phyloP scores from a whole-genome alignment of 129 eudicot species.

The Centella asiatica region DNA sequence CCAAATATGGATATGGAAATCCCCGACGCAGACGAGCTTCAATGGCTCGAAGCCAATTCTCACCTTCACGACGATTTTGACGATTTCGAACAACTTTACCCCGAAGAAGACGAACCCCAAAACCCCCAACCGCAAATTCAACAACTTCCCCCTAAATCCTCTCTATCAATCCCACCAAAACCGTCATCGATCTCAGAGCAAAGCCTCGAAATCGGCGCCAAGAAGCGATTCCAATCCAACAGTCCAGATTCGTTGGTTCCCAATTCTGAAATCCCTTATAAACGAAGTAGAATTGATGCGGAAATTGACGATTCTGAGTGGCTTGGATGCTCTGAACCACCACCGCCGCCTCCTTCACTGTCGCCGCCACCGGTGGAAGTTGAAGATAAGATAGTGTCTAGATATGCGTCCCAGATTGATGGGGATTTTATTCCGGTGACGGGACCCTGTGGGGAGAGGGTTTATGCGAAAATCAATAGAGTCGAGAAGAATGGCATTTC shows the following conservation, averaged over 20 bases:
- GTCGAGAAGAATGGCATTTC: slow-evolving; percentile 22
- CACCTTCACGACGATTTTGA: slow-evolving; percentile 37
- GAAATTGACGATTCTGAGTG: slow-evolving; percentile 44
- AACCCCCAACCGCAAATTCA: slow-evolving; percentile 13
- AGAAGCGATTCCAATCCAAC: slow-evolving; percentile 46
- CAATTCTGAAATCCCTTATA: slow-evolving; percentile 10
- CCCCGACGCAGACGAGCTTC: slow-evolving; percentile 58
- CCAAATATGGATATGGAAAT: slow-evolving; percentile 48
- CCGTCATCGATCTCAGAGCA: not conserved
- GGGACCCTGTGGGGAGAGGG: slow-evolving; percentile 78
- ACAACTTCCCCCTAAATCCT: slow-evolving; percentile 14
- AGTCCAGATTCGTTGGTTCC: slow-evolving; percentile 4
- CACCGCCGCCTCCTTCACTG: not conserved
- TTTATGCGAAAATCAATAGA: slow-evolving; percentile 61
- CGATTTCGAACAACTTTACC: slow-evolving; percentile 27
- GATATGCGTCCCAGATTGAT: slow-evolving; percentile 59
- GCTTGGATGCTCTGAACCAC: slow-evolving; percentile 47
- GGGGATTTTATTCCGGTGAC: slow-evolving; percentile 92
- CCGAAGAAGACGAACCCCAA: slow-evolving; percentile 7
- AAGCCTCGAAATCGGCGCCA: slow-evolving; percentile 13
- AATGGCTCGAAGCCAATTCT: slow-evolving; percentile 75
- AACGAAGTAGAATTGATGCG: slow-evolving; percentile 31
- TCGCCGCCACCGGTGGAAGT: slow-evolving; percentile 13
- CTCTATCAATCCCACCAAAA: slow-evolving; percentile 17
- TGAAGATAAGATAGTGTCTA: slow-evolving; percentile 51